Percentiles rank a stretch among this genome's conserved stretches.
These are phyloP conservation scores for Plasmodium gonderi DNA, from an alignment of 169 alveolate genomes.

Conservation along the genomic window DNA sequence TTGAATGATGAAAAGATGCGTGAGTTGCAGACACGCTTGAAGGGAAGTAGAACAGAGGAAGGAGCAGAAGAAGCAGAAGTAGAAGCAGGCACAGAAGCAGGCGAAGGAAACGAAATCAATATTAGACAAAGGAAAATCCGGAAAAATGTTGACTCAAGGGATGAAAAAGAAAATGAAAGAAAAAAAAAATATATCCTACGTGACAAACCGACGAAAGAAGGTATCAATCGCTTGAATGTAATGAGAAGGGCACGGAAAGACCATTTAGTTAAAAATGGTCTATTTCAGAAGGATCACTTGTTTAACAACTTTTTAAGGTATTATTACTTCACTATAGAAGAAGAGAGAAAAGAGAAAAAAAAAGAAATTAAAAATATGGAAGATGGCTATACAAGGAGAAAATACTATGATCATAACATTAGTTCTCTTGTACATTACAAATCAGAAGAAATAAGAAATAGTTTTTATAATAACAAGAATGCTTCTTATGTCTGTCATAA, in stretches of 20 bases:
- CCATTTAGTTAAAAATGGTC: not conserved
- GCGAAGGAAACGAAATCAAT: too few species aligned
- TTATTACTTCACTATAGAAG: not conserved
- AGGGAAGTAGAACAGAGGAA: not conserved
- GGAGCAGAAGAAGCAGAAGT: not conserved
- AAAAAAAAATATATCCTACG: not conserved
- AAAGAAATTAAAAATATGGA: not conserved
- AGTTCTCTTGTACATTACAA: conserved; percentile 56
- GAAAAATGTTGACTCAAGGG: too few species aligned
- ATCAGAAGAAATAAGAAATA: conserved; percentile 30
- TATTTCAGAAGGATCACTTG: not conserved
- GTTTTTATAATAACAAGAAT: conserved; percentile 33
- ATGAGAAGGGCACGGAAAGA: not conserved
- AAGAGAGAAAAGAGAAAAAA: not conserved
- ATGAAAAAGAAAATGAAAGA: not conserved
- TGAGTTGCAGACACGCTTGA: not conserved
- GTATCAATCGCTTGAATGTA: not conserved
- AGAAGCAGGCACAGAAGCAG: not conserved
- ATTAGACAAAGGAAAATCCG: too few species aligned
- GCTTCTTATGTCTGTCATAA: not conserved
- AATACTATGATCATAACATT: conserved; percentile 20
- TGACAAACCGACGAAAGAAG: not conserved
- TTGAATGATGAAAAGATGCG: not conserved
- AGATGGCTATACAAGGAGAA: not conserved
- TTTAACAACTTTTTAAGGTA: not conserved